Percentiles rank a stretch among this genome's conserved stretches.
Conservation (phyloP, 1,284 basidiomycete species). For the Microbotryum violaceum region DNA sequence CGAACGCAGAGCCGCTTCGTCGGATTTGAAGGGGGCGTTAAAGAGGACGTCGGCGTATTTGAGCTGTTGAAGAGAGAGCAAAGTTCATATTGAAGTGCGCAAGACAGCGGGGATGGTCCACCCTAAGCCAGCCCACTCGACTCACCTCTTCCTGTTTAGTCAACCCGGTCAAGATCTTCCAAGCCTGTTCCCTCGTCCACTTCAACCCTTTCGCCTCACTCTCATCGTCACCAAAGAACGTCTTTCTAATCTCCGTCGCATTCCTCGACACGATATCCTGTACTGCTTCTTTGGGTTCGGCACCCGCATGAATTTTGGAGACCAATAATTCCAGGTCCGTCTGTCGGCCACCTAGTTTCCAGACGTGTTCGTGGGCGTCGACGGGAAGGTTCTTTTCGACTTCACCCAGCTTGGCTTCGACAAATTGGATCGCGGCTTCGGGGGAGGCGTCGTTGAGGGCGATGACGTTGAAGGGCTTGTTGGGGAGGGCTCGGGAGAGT, state of each 20-base stretch:
- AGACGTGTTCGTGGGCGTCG: conserved; percentile 54
- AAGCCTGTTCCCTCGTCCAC: conserved; percentile 83
- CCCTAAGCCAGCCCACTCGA: background rate
- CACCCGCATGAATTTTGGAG: conserved; percentile 72
- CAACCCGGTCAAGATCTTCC: conserved; percentile 71
- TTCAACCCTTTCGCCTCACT: conserved; percentile 73
- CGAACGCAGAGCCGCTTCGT: conserved; percentile 68
- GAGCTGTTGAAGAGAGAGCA: conserved; percentile 46
- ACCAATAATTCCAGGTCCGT: conserved; percentile 79
- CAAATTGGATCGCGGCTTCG: conserved; percentile 67
- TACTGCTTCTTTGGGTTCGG: conserved; percentile 66
- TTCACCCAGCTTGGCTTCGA: conserved; percentile 68
- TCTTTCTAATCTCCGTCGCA: conserved; percentile 80
- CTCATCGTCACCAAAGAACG: conserved; percentile 72
- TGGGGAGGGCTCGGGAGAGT: conserved; percentile 71
- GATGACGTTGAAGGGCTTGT: conserved; percentile 72
- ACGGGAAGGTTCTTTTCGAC: conserved; percentile 31
- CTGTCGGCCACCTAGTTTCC: conserved; percentile 74
- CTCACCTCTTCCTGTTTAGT: conserved; percentile 61
- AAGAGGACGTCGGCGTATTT: conserved; percentile 75
- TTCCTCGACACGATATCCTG: conserved; percentile 64
- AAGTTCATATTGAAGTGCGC: background rate
- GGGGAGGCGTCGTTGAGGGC: conserved; percentile 77
- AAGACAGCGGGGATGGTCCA: background rate
- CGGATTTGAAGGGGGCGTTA: conserved; percentile 85